Conservation (phyloP, 2,329 filamentous ascomycete species). For the Tolypocladium paradoxum region DNA sequence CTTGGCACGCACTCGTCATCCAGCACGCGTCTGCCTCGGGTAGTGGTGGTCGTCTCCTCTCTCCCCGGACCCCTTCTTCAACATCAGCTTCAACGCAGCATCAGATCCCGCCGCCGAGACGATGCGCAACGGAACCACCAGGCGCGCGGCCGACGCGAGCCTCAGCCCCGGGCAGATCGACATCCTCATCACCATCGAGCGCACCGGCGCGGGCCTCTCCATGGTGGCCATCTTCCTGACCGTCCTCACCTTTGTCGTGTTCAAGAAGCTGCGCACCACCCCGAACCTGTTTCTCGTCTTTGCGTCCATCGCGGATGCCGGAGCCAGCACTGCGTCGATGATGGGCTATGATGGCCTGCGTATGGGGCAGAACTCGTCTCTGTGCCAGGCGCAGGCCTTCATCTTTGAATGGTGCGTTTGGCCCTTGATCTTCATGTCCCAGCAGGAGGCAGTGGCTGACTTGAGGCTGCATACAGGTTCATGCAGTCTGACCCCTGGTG, state of each 20-base stretch:
- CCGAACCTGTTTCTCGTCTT: constrained; percentile 39
- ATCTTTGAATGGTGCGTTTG: constrained; percentile 53
- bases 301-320: constrained; percentile 31
- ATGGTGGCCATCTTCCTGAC: constrained; percentile 39
- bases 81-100: not conserved
- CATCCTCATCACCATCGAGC: constrained; percentile 38
- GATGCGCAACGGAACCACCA: not conserved
- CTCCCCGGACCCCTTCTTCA: not conserved
- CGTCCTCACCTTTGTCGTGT: constrained; percentile 35
- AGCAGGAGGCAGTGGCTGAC: not conserved
- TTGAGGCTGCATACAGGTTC: constrained; percentile 39
- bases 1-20: not conserved
- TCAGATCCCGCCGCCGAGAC: not conserved
- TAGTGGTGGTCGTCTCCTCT: too few relatives aligned
- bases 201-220: constrained; percentile 42
- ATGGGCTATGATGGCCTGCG: constrained; percentile 57
- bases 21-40: not conserved
- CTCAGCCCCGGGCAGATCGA: constrained; percentile 27
- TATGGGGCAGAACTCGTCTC: constrained; percentile 37
- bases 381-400: constrained; percentile 53
- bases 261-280: constrained; percentile 42
- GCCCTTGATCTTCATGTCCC: not conserved
- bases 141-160: constrained; percentile 3
- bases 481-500: constrained; percentile 67
- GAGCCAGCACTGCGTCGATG: constrained; percentile 53